Evolutionary conservation across 805 yeast genomes (phyloP), one percentile per base, ranked within the genome.

Genomic region (Candida gorgasii): DNA sequence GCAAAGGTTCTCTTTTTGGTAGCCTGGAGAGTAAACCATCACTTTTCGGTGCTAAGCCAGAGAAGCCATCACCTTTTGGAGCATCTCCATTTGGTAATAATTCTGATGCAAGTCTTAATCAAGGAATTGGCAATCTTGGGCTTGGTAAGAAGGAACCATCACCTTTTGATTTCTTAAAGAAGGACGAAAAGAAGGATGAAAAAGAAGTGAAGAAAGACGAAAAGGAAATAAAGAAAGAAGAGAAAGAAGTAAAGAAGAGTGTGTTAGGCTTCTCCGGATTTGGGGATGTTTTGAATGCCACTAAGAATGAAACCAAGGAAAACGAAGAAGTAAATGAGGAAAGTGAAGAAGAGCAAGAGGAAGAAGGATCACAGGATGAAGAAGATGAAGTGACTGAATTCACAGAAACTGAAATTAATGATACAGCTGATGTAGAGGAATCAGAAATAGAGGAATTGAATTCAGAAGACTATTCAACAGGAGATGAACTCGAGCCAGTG

Each of bases 311-410:
- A 22, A 2, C 14, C 17, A 23, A 36, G 17, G 31, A 26, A 17
- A 36, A 12, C 12, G 31, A 24, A 16, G 35, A n/a, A 5, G 3
- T 18, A 12, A 37, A 39, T 17, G 37, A 31, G 13, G 24, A 32
- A 12, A 37, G 32, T 17, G 37, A 31, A 9, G 24, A 32, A 12
- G 42, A 32, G 7, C 7, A n/a, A n/a, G 46, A 41, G 11, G 36
- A 39, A 3, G n/a, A n/a, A n/a, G n/a, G n/a, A n/a, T n/a, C n/a
- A n/a, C n/a, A n/a, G n/a, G 29, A 42, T 14, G 45, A 42, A 26
- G 47, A 44, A 11, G 40, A 40, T 39, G 44, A 39, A 8, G 24
- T 26, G 8, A 27, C 14, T 13, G 33, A 42, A 6, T 36, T 16
- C 16, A 13, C 41, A 40, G 45, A 23, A 22, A 13, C 15, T 7